Conservation (phyloP, 2,329 filamentous ascomycete genomes). For the Cyphellophora europaea region DNA sequence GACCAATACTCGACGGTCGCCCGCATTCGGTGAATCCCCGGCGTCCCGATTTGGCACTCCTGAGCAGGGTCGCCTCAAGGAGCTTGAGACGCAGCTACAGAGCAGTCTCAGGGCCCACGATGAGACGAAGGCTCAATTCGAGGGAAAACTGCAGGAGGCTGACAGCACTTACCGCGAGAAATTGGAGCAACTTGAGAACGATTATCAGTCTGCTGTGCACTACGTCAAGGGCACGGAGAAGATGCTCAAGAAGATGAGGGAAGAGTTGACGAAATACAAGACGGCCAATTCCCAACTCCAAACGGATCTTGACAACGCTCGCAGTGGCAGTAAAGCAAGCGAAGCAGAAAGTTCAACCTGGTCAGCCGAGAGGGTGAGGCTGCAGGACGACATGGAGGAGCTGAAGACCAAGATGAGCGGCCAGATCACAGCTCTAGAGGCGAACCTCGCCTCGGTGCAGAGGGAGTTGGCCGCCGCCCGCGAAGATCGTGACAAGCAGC, state of each 20-base stretch:
- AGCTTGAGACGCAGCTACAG: constrained; percentile 82
- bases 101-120: constrained; percentile 70
- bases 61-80: constrained; percentile 67
- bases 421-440: constrained; percentile 60
- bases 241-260: constrained; percentile 98
- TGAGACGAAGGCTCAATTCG: constrained; percentile 69
- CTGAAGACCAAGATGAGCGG: constrained; percentile 61
- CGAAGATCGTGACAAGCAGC: constrained; percentile 60
- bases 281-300: constrained; percentile 73
- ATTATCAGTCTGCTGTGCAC: constrained; percentile 95
- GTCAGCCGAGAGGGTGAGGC: constrained; percentile 61
- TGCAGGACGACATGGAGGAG: constrained; percentile 60
- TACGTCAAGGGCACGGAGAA: constrained; percentile 98
- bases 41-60: constrained; percentile 67
- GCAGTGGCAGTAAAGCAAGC: constrained; percentile 47
- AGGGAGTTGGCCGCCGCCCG: constrained; percentile 58
- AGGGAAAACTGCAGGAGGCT: constrained; percentile 74
- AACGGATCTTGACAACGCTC: constrained; percentile 61
- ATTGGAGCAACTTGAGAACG: constrained; percentile 84
- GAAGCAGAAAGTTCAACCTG: constrained; percentile 51
- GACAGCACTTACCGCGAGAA: constrained; percentile 87
- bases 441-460: constrained; percentile 58
- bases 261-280: constrained; percentile 91
- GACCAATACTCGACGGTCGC: constrained; percentile 60
- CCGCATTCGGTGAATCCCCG: constrained; percentile 59